Evolutionary conservation across 2,329 filamentous ascomycete genomes (phyloP).

Genomic region (Aspergillus pseudoterreus): DNA sequence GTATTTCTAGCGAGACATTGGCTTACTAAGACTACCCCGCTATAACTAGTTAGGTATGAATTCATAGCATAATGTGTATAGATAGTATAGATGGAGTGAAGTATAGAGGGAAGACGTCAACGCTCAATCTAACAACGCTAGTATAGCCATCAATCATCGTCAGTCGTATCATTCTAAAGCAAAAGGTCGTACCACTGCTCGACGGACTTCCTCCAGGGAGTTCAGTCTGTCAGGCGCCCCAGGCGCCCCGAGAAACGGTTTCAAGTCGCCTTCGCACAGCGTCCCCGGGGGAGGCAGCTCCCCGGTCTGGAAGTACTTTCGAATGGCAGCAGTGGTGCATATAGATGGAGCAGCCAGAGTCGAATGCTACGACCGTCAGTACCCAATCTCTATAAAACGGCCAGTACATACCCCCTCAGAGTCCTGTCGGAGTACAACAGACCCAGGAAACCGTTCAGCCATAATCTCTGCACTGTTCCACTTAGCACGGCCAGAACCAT

Average conservation of each 20-base stretch:
- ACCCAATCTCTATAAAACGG: background rate
- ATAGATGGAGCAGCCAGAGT: constrained; percentile 32
- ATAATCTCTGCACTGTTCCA: constrained; percentile 32
- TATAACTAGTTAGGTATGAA: too few relatives aligned
- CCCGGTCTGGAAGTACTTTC: constrained; percentile 42
- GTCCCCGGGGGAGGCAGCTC: constrained; percentile 31
- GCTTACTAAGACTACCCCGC: background rate
- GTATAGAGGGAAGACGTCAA: too few relatives aligned
- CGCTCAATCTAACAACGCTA: too few relatives aligned
- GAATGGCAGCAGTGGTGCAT: constrained; percentile 34
- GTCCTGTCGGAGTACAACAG: constrained; percentile 44
- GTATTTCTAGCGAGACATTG: too few relatives aligned
- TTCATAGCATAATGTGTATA: too few relatives aligned
- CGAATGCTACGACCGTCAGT: constrained; percentile 24
- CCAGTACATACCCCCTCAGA: constrained; percentile 36
- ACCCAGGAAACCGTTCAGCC: constrained; percentile 41
- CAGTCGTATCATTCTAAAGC: background rate
- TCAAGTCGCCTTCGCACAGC: constrained; percentile 36
- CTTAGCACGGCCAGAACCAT: constrained; percentile 7
- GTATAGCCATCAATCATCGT: too few relatives aligned
- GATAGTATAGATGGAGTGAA: too few relatives aligned
- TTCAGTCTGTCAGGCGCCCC: constrained; percentile 12
- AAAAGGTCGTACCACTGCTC: background rate
- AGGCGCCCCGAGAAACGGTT: constrained; percentile 25
- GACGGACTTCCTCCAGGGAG: constrained; percentile 12